Conservation (phyloP, 805 yeast genomes). For the Yarrowia sp. region DNA sequence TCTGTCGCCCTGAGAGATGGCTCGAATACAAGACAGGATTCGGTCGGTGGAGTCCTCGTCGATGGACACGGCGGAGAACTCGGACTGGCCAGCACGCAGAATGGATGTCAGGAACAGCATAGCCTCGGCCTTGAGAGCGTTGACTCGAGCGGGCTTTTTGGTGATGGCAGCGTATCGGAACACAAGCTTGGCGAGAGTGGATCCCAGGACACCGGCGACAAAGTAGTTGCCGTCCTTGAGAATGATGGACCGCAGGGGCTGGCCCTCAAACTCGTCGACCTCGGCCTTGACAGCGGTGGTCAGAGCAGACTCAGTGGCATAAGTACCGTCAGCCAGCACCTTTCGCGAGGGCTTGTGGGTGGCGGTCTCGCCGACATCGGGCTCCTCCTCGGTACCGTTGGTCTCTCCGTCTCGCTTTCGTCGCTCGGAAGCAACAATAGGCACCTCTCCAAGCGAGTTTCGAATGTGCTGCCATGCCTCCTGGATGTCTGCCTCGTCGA, state of each 20-base stretch:
- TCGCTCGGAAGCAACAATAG: slow-evolving; percentile 78
- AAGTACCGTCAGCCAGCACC: slow-evolving; percentile 97
- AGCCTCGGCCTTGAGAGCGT: slow-evolving; percentile 94
- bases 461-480: slow-evolving; percentile 88
- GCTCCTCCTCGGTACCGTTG: slow-evolving; percentile 52
- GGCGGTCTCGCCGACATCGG: slow-evolving; percentile 50
- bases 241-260: slow-evolving; percentile 82
- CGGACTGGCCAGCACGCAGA: slow-evolving; percentile 82
- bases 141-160: slow-evolving; percentile 60
- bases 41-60: slow-evolving; percentile 98
- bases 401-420: slow-evolving; percentile 48
- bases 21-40: slow-evolving; percentile 83
- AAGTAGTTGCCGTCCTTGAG: slow-evolving; percentile 84
- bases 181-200: slow-evolving; percentile 86
- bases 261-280: slow-evolving; percentile 53
- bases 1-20: slow-evolving; percentile 67
- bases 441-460: slow-evolving; percentile 85
- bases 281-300: slow-evolving; percentile 51
- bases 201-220: slow-evolving; percentile 84
- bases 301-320: slow-evolving; percentile 90
- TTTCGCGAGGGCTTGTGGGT: slow-evolving; percentile 57
- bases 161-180: slow-evolving; percentile 71
- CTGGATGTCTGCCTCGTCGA: slow-evolving; percentile 73
- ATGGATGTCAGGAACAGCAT: slow-evolving; percentile 90
- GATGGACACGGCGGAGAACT: slow-evolving; percentile 71